phyloP scores from a whole-genome alignment of 495 filamentous ascomycete genomes.

The Talaromyces borbonicus region DNA sequence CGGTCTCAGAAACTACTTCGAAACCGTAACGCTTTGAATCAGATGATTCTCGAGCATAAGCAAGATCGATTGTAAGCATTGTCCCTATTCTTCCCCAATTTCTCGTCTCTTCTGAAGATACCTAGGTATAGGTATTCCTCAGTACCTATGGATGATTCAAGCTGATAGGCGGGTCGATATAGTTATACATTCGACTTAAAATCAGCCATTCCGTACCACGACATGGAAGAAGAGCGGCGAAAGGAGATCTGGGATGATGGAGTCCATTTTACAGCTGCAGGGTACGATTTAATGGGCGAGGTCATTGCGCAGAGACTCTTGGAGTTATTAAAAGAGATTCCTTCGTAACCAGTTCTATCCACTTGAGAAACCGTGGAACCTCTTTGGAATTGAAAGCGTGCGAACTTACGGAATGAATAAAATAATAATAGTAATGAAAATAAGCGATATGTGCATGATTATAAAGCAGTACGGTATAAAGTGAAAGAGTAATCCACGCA shows the following conservation, averaged over 20 bases:
- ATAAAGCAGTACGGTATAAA: too few relatives aligned
- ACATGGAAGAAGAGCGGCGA: constrained; percentile 30
- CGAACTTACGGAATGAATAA: too few relatives aligned
- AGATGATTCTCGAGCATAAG: constrained; percentile 36
- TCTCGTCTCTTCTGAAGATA: too few relatives aligned
- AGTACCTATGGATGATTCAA: too few relatives aligned
- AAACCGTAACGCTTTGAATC: constrained; percentile 39
- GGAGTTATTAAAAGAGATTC: background rate
- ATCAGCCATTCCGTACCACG: constrained; percentile 39
- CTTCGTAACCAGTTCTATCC: too few relatives aligned
- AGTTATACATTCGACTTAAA: constrained; percentile 45
- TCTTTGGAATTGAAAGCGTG: too few relatives aligned
- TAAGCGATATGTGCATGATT: too few relatives aligned
- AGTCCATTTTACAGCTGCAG: constrained; percentile 46
- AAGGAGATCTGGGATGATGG: constrained; percentile 50
- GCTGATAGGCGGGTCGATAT: background rate
- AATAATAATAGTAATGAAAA: too few relatives aligned
- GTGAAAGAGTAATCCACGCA: too few relatives aligned
- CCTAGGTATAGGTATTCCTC: too few relatives aligned
- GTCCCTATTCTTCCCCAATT: background rate
- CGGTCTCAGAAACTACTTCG: constrained; percentile 17
- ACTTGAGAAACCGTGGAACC: background rate
- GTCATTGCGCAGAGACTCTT: constrained; percentile 4
- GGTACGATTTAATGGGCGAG: constrained; percentile 49
- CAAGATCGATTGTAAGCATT: constrained; percentile 33